Base-by-base conservation (phyloP, 345 rosid genomes). In the Salix koriyanagi region DNA sequence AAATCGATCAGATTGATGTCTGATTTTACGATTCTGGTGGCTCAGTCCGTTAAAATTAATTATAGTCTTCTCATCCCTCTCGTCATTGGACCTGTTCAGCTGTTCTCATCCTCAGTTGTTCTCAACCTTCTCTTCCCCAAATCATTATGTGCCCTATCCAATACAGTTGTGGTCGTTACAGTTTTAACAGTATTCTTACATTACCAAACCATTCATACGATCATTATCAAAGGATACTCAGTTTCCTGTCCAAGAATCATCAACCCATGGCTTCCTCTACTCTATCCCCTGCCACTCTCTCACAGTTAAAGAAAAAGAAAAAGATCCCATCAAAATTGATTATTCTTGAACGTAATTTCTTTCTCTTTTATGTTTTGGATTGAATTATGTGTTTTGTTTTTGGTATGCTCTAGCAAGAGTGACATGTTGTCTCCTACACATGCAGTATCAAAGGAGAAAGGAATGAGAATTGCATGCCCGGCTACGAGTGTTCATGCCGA, bases 401-500 rank as follows among this genome's bases (percentile, higher is more conserved):
- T 36, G 61, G 41, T 71, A 69, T 89, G 97, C 81, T 90, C 91
- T 11, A 80, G 87, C 88, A 89, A 83, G 82, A 87, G 89, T 34
- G 80, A 86, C 65, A 64, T 91, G 84, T 84, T 89, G 80, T 84
- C 85, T 80, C 83, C 89, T 41, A 83, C 93, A 6, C 85, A 76
- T 76, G 89, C 90, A 10, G 61, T 83, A 72, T 72, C 67, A 36
- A 86, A 77, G 74, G 91, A 86, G 75, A 80, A 54, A 84, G 87
- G 86, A 12, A 67, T 85, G 88, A 87, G 82, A 73, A 77, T 92
- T 60, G 78, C 79, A 50, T 92, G 97, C 80, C 97, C 88, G 87
- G 97, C 97, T 2, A 76, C 97, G 30, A 89, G 91, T 75, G 81
- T 88, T 67, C 86, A 94, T 0, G 98, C 97, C 12, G 97, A 89